Percentiles rank a stretch among this genome's conserved stretches.
Evolutionary conservation across 2,329 filamentous ascomycete species (phyloP).

Genomic region (Apiospora phragmitis): DNA sequence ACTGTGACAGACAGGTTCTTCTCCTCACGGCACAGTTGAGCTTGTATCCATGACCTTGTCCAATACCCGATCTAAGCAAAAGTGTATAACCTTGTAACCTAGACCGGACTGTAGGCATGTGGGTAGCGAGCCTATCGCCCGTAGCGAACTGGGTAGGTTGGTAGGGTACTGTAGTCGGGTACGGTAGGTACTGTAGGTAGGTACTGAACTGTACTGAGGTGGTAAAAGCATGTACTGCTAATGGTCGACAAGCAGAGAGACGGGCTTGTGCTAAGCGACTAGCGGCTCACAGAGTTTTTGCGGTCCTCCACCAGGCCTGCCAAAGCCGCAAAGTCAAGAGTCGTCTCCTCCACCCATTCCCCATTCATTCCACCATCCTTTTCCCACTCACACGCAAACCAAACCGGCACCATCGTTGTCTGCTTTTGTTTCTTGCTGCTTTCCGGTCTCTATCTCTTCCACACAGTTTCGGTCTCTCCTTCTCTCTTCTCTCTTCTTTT

Average conservation of each 20-base stretch:
- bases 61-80: neutral
- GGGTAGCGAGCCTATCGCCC: neutral
- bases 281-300: conserved; percentile 21
- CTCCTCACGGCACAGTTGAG: too few relatives aligned
- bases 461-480: conserved; percentile 24
- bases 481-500: conserved; percentile 40
- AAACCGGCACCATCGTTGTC: conserved; percentile 36
- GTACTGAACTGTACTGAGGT: neutral
- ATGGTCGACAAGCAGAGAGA: conserved; percentile 1
- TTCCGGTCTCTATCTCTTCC: conserved; percentile 31
- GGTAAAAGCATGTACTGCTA: neutral
- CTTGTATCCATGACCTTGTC: neutral
- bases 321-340: conserved; percentile 11
- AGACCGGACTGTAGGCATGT: neutral
- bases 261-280: conserved; percentile 10
- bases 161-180: neutral
- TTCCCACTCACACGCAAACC: conserved; percentile 34
- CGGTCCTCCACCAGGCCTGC: conserved; percentile 16
- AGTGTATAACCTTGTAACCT: neutral
- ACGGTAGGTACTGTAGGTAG: neutral
- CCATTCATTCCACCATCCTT: conserved; percentile 25
- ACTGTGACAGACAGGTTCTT: too few relatives aligned
- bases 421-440: conserved; percentile 29
- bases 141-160: neutral
- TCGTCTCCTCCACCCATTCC: conserved; percentile 26